phyloP scores from a whole-genome alignment of 2,329 filamentous ascomycete genomes.

The Cadophora sp. region DNA sequence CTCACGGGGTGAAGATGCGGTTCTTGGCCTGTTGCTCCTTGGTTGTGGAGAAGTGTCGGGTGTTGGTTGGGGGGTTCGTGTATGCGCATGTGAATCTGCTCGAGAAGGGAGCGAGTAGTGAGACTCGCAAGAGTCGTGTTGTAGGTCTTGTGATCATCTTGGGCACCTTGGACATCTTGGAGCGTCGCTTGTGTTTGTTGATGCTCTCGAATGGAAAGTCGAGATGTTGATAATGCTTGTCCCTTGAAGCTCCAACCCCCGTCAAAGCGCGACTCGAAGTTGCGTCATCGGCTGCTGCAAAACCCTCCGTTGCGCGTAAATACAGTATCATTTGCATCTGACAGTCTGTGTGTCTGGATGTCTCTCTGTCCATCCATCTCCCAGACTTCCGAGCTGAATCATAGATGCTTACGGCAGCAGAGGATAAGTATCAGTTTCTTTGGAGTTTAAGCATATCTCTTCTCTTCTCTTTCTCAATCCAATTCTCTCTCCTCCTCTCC shows the following conservation, averaged over 20 bases:
- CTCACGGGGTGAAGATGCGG: conserved; percentile 51
- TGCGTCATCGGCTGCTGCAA: conserved; percentile 5
- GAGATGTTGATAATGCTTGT: neutral
- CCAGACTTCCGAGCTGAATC: conserved; percentile 3
- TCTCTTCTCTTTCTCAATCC: no score
- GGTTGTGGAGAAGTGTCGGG: conserved; percentile 35
- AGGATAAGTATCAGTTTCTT: neutral
- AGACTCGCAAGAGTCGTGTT: conserved; percentile 25
- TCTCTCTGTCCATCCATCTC: conserved; percentile 1
- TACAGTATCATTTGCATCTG: no score
- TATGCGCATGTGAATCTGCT: neutral
- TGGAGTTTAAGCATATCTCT: neutral
- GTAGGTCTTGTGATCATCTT: conserved; percentile 38
- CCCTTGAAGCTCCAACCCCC: conserved; percentile 6
- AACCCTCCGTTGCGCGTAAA: neutral
- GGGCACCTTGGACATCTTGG: neutral
- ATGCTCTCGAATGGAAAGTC: neutral
- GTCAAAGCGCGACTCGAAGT: neutral
- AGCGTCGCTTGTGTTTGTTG: neutral
- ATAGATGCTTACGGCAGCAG: neutral
- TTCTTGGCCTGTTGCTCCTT: conserved; percentile 45
- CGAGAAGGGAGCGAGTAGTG: conserved; percentile 20
- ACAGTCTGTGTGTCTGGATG: neutral
- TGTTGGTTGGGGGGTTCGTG: neutral
- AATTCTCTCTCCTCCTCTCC: no score